phyloP scores from a whole-genome alignment of 495 filamentous ascomycete genomes.

The Diplogelasinospora grovesii region DNA sequence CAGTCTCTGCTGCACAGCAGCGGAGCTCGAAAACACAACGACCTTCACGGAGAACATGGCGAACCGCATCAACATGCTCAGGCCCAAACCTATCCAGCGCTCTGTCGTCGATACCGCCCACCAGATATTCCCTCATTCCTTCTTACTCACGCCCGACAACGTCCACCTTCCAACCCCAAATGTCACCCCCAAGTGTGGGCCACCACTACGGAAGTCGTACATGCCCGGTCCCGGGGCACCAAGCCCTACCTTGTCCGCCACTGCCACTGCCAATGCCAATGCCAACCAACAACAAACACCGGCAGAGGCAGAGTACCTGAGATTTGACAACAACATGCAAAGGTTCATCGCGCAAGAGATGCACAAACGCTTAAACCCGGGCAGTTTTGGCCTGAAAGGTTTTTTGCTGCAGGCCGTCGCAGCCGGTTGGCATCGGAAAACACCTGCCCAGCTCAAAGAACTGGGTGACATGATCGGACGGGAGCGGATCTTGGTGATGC shows the following conservation, averaged over 20 bases:
- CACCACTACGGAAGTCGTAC: too few relatives aligned
- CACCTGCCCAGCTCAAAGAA: conserved; percentile 50
- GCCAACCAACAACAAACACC: too few relatives aligned
- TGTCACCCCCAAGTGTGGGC: conserved; percentile 16
- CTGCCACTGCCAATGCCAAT: too few relatives aligned
- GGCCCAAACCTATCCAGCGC: conserved; percentile 60
- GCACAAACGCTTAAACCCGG: conserved; percentile 50
- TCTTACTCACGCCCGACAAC: conserved; percentile 56
- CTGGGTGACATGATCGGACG: conserved; percentile 61
- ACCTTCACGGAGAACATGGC: conserved; percentile 54
- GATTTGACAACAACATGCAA: conserved; percentile 69
- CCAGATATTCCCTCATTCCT: conserved; percentile 54
- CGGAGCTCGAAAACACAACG: conserved; percentile 57
- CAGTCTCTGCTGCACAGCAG: conserved; percentile 65
- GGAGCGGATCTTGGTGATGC: conserved; percentile 64
- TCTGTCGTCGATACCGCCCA: conserved; percentile 41
- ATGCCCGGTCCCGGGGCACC: too few relatives aligned
- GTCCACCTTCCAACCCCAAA: conserved; percentile 32
- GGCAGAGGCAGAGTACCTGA: conserved; percentile 18
- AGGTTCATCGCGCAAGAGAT: conserved; percentile 73
- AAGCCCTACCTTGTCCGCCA: too few relatives aligned
- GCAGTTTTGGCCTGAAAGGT: conserved; percentile 53
- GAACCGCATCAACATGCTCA: conserved; percentile 60
- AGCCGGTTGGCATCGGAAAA: conserved; percentile 73
- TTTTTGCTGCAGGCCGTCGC: conserved; percentile 74